Percentiles rank a stretch among this genome's conserved stretches.
These are phyloP conservation scores for Solanum verrucosum DNA, from an alignment of 257 asterid genomes.

Conservation along the genomic window DNA sequence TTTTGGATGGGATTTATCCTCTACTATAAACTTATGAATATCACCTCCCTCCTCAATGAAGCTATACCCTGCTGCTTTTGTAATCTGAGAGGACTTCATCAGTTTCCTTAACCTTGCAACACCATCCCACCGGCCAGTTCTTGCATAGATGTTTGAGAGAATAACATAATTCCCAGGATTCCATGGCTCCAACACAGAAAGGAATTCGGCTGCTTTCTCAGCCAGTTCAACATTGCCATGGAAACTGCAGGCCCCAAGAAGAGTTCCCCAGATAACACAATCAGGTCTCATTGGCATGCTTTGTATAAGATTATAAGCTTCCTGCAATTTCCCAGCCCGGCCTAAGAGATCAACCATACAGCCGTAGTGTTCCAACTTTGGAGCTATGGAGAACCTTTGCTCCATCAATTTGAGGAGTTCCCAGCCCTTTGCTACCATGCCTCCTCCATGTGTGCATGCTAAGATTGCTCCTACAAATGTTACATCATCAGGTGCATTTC, in stretches of 20 bases:
- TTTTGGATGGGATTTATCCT: constrained; percentile 59
- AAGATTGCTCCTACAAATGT: constrained; percentile 76
- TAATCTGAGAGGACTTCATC: constrained; percentile 56
- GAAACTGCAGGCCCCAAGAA: constrained; percentile 85
- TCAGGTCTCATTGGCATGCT: constrained; percentile 83
- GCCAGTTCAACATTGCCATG: constrained; percentile 57
- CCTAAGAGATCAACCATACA: constrained; percentile 89
- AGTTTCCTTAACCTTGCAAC: constrained; percentile 63
- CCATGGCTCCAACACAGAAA: constrained; percentile 56
- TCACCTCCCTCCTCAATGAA: constrained; percentile 71
- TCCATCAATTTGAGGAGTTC: constrained; percentile 48
- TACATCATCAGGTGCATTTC: constrained; percentile 64
- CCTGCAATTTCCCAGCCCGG: constrained; percentile 58
- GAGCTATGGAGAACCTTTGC: constrained; percentile 14
- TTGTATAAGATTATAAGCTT: constrained; percentile 48
- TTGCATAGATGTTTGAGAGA: constrained; percentile 76
- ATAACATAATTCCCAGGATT: constrained; percentile 84
- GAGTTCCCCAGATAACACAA: constrained; percentile 77
- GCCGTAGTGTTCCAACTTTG: constrained; percentile 30
- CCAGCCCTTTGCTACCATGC: constrained; percentile 51
- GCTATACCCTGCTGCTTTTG: constrained; percentile 75
- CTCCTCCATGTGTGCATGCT: constrained; percentile 83
- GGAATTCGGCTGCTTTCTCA: constrained; percentile 60
- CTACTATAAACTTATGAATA: constrained; percentile 65
- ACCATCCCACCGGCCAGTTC: constrained; percentile 52